Base-by-base conservation (phyloP, 2,329 filamentous ascomycete species). In the Scedosporium boydii region DNA sequence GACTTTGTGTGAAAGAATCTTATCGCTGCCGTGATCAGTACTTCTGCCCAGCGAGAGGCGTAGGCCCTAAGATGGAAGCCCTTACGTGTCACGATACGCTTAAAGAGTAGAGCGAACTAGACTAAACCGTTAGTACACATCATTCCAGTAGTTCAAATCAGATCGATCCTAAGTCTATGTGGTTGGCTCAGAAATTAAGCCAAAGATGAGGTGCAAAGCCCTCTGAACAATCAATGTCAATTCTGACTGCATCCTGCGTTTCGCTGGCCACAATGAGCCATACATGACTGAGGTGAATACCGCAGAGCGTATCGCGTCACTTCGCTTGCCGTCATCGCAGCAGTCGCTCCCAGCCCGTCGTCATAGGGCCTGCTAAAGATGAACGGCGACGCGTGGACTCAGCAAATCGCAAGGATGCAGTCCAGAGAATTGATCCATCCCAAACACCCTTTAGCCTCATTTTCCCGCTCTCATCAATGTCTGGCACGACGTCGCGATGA, bases 1-100 rank as follows among this genome's bases (percentile, higher is more conserved):
- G 59, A 67, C 64, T 61, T 58, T 58, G 58, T 12, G 51, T 14
- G 51, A 53, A 58, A n/a, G 41, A 46, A 46, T 9, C 46, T 56
- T 34, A 7, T n/a, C 16, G 44, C 21, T 48, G 44, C 10, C 18
- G 16, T 21, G 9, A 48, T n/a, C 16, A 48, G 44, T 48, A 12
- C 44, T 21, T 21, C 10, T 48, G 44, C 18, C 34, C 18, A 48
- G 7, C 44, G 44, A 48, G 16, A n/a, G 14, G 44, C 7, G 44
- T 12, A 48, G 44, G 44, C 44, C 18, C 44, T 7, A 18, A 21
- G 34, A 3, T 38, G 18, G 41, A 23, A 29, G 21, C 56, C 56
- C 29, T 21, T 18, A 41, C 9, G 34, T n/a, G 29, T 67, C 61
- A 67, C 64, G 64, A 64, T 63, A 65, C 53, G 53, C 44, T 58